Conservation (phyloP, 805 yeast genomes). For the Lachancea mirantina region DNA sequence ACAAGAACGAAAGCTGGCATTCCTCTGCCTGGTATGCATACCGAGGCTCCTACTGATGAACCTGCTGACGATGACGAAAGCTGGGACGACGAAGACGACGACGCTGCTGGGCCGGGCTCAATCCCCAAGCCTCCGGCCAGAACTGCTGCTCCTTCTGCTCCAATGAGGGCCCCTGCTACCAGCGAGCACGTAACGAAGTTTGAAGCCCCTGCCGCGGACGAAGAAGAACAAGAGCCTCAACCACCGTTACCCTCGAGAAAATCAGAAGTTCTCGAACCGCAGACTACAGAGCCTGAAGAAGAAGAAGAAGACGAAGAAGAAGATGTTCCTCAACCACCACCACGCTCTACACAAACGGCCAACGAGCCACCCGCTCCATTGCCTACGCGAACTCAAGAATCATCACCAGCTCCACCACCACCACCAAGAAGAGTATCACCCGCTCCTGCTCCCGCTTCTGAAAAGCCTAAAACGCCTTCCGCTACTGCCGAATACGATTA, state of each 20-base stretch:
- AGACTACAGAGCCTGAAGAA: too few species aligned
- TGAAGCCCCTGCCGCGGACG: too few species aligned
- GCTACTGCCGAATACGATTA: constrained; percentile 86
- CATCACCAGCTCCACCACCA: constrained; percentile 27
- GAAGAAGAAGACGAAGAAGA: constrained; percentile 18
- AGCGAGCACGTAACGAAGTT: constrained; percentile 15
- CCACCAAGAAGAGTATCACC: constrained; percentile 21
- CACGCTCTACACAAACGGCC: constrained; percentile 13
- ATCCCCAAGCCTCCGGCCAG: constrained; percentile 7
- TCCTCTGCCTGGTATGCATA: constrained; percentile 31
- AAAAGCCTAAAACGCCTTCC: constrained; percentile 23
- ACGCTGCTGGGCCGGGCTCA: constrained; percentile 7
- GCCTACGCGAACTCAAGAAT: constrained; percentile 9
- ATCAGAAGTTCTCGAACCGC: constrained; percentile 11
- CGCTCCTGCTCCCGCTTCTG: constrained; percentile 10
- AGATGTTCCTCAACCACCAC: constrained; percentile 21
- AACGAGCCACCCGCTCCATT: constrained; percentile 16
- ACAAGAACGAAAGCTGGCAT: too few species aligned
- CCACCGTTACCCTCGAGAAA: constrained; percentile 13
- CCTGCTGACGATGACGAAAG: constrained; percentile 20
- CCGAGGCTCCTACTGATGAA: constrained; percentile 19
- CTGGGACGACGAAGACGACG: constrained; percentile 21
- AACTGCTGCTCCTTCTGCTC: constrained; percentile 22
- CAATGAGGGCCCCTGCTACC: constrained; percentile 13
- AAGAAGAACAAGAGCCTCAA: constrained; percentile 12